Percentiles rank a stretch among this genome's conserved stretches.
phyloP scores from a whole-genome alignment of 129 eudicot genomes.

The Escallonia herrerae region DNA sequence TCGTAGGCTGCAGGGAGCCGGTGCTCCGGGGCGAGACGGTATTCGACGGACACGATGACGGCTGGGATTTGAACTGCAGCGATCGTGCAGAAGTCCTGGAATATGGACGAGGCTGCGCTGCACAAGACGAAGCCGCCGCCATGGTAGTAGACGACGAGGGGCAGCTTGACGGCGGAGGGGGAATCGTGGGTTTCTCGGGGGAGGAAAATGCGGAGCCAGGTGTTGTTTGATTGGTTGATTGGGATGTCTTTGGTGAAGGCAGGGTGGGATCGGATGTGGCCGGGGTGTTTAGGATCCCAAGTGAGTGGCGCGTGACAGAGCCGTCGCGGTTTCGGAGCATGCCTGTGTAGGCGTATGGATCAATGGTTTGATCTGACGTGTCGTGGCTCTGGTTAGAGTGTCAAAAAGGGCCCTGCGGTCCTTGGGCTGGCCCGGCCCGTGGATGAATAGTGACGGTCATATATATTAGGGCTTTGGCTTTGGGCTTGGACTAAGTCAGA shows the following conservation, averaged over 20 bases:
- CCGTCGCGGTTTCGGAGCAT: constrained; percentile 23
- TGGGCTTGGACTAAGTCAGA: too few species aligned
- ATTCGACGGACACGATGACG: constrained; percentile 13
- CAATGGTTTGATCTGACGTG: neutral
- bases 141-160: constrained; percentile 17
- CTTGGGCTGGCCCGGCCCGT: too few species aligned
- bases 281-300: neutral
- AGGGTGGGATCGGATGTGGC: constrained; percentile 4
- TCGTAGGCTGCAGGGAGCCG: constrained; percentile 26
- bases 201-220: constrained; percentile 1
- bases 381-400: too few species aligned
- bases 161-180: constrained; percentile 15
- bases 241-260: constrained; percentile 12
- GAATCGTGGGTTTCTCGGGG: neutral
- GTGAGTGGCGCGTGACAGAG: constrained; percentile 13
- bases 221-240: neutral
- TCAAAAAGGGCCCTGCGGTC: too few species aligned
- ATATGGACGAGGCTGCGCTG: neutral
- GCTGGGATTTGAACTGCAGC: constrained; percentile 1
- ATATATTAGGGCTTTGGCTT: too few species aligned
- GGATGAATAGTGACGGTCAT: too few species aligned
- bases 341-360: constrained; percentile 15
- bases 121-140: constrained; percentile 19
- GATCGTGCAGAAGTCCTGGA: constrained; percentile 1
- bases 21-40: constrained; percentile 24